Evolutionary conservation across 257 asterid species (phyloP).

Genomic region (Echium plantagineum): DNA sequence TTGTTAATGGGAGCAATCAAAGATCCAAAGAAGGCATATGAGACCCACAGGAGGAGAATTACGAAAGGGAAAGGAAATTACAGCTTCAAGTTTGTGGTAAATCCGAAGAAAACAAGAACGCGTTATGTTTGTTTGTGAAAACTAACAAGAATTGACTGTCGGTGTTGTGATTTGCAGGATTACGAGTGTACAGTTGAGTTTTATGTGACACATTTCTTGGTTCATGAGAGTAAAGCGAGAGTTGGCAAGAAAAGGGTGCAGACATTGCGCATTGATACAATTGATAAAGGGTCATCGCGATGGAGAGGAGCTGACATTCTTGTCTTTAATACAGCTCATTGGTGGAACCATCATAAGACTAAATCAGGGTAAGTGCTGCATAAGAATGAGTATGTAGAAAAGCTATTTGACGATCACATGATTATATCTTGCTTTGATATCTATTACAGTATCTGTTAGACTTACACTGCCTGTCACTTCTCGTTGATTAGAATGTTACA

Average conservation of each 20-base stretch:
- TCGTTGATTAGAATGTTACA: neutral
- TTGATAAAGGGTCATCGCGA: constrained; percentile 76
- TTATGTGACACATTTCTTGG: constrained; percentile 72
- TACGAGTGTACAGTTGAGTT: constrained; percentile 73
- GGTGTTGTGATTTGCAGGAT: constrained; percentile 37
- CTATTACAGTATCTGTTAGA: neutral
- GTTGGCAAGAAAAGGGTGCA: constrained; percentile 56
- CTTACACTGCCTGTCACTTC: neutral
- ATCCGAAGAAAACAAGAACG: neutral
- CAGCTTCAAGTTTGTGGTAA: constrained; percentile 81
- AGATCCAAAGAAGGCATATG: constrained; percentile 74
- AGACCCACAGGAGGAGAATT: constrained; percentile 69
- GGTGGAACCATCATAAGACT: constrained; percentile 90
- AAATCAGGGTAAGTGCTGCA: constrained; percentile 57
- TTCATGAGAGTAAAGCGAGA: constrained; percentile 77
- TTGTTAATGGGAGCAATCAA: constrained; percentile 60
- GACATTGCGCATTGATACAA: constrained; percentile 63
- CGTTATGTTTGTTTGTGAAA: constrained; percentile 6
- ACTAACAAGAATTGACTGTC: neutral
- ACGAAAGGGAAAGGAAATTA: constrained; percentile 75
- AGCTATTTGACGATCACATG: neutral
- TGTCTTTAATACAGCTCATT: constrained; percentile 88
- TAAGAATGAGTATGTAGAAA: neutral
- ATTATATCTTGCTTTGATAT: neutral
- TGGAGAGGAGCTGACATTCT: constrained; percentile 89